Evolutionary conservation across 768 basidiomycete species (phyloP), one percentile per base, ranked within the genome.

Genomic region (Xerocomellus dryophilus): DNA sequence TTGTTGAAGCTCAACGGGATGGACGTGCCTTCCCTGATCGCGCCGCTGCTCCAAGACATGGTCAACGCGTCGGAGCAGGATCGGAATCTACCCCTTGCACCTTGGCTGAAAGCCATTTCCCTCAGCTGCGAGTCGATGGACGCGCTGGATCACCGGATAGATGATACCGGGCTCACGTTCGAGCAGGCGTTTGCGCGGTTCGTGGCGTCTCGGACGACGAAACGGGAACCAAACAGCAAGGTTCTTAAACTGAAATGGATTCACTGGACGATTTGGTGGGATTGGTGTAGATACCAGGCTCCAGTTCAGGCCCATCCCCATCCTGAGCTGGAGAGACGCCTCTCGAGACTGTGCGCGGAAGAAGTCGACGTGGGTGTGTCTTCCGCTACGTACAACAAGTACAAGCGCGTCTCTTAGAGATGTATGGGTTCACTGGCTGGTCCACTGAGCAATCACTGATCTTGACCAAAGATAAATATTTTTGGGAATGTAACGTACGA

Each of bases 201-300:
- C 2, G 66, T 68, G 9, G 20, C 48, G 36, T 68, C 67, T 12
- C 67, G 67, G 44, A 68, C 67, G 43, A 57, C 61, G 51, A 47
- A 39, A 35, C 63, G 67, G 32, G 63, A 63, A 12, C 31, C 42
- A 0, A 57, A 49, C 31, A 52, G 66, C 66, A 68, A 58, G 48
- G 67, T 69, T 18, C 63, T 68, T 21, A 58, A 36, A 21, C 40
- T 68, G 23, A 68, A 61, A 18, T 68, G 67, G 67, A 67, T 68
- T 40, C 67, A 68, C 38, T 68, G 67, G 67, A 68, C 67, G 55
- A 58, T 68, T 5, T 68, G 67, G 67, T 68, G 67, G 67, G 56
- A 51, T 3, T 68, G 67, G 67, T 61, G 57, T 29, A 38, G 63
- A 50, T 56, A 59, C 40, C 50, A 65, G 34, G n/a, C 59, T 4